Evolutionary conservation across 2,329 filamentous ascomycete genomes (phyloP).

Genomic region (Torrubiella hemipterigena): DNA sequence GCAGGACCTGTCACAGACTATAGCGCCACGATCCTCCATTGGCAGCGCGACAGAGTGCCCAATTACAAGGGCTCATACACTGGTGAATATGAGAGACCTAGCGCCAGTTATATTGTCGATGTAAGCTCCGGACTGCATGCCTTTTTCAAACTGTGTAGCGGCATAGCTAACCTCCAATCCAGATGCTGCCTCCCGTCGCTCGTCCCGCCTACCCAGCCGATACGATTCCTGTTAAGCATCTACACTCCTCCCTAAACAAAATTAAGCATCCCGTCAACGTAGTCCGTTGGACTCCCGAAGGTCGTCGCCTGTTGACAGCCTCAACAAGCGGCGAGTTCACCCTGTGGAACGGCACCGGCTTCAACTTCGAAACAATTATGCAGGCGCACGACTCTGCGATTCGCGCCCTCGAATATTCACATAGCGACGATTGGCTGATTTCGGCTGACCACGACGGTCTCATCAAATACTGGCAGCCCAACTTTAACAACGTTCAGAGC

Average conservation of each 20-base stretch:
- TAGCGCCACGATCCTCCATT: constrained; percentile 79
- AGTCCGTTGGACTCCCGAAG: constrained; percentile 95
- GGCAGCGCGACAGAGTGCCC: constrained; percentile 65
- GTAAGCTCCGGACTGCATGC: constrained; percentile 33
- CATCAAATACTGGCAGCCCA: constrained; percentile 98
- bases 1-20: constrained; percentile 87
- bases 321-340: constrained; percentile 97
- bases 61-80: constrained; percentile 60
- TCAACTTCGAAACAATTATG: constrained; percentile 99
- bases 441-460: constrained; percentile 91
- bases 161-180: constrained; percentile 7
- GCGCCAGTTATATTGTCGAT: constrained; percentile 80
- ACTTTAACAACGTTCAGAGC: constrained; percentile 97
- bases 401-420: constrained; percentile 73
- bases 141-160: constrained; percentile 7
- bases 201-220: constrained; percentile 65
- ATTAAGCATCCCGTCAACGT: constrained; percentile 96
- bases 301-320: constrained; percentile 78
- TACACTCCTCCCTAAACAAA: constrained; percentile 97
- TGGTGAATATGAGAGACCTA: constrained; percentile 74
- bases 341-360: constrained; percentile 95
- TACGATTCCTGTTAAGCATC: constrained; percentile 83
- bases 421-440: constrained; percentile 93
- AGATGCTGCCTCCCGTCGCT: constrained; percentile 82
- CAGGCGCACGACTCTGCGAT: constrained; percentile 89